Conservation (phyloP, 2,329 filamentous ascomycete species). For the Pyrenophora graminea region DNA sequence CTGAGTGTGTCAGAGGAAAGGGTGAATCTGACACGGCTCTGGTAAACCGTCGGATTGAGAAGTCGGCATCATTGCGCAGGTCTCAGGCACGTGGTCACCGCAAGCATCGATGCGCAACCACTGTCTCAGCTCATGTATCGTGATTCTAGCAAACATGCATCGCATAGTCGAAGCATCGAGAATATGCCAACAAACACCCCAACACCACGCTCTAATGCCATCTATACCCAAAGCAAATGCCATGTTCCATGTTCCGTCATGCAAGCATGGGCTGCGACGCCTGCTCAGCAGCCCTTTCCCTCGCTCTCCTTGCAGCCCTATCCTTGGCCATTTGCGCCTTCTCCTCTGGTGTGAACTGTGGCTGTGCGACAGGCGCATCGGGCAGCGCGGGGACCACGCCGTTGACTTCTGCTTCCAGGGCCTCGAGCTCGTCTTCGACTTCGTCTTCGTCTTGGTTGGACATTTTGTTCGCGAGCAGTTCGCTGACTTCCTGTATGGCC, state of each 20-base stretch:
- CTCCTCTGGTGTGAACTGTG: conserved; percentile 36
- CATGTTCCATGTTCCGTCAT: conserved; percentile 23
- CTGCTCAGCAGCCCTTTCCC: conserved; percentile 39
- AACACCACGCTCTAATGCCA: conserved; percentile 45
- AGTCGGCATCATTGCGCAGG: conserved; percentile 5
- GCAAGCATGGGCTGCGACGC: conserved; percentile 45
- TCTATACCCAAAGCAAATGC: conserved; percentile 6
- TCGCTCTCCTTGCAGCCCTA: conserved; percentile 38
- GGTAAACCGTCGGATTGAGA: conserved; percentile 8
- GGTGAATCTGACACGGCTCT: conserved; percentile 5
- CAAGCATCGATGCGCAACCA: not conserved
- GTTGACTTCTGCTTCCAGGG: conserved; percentile 69
- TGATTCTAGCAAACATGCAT: conserved; percentile 1
- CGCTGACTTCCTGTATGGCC: conserved; percentile 75
- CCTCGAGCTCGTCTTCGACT: conserved; percentile 91
- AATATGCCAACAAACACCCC: conserved; percentile 19
- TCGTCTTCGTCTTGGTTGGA: conserved; percentile 96
- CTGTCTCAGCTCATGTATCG: conserved; percentile 1
- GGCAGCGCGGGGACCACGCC: conserved; percentile 43
- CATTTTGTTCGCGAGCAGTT: conserved; percentile 85
- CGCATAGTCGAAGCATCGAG: not conserved
- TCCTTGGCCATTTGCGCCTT: conserved; percentile 39
- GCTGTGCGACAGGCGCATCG: conserved; percentile 44
- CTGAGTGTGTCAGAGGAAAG: not conserved
- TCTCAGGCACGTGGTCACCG: conserved; percentile 26